Evolutionary conservation across 345 rosid species (phyloP), one percentile per base, ranked within the genome.

Genomic region (Excoecaria cochinchinensis): DNA sequence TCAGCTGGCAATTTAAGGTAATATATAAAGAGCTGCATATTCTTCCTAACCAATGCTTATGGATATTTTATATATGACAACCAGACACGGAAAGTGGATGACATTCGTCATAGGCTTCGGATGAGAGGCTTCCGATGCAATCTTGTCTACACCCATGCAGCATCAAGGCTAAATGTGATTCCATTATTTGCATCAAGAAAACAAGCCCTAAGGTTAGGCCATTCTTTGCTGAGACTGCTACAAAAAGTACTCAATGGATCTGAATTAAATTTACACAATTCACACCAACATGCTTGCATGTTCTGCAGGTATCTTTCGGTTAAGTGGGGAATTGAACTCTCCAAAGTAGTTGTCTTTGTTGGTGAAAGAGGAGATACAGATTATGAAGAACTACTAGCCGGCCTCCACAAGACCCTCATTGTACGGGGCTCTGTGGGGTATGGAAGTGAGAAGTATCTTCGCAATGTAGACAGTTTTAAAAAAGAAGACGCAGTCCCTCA

Each of bases 351-450:
- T 17, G 78, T 91, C 63, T 87, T 94, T 76, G 80, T 87, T 81
- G 97, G 98, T 21, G 97, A 87, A 73, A 85, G 67, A 76, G 97
- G 98, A 68, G 98, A 94, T 74, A 91, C 97, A 8, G 98, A 92
- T 85, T 84, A 86, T 51, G 93, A 91, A 73, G 87, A 82, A 74
- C 84, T 91, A 75, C 44, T 91, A 44, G 89, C 86, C 50, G 95
- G 98, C 65, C 92, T 90, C 74, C 93, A 90, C 83, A 91, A 84
- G 81, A 86, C 89, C 61, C 38, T 91, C 59, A 76, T 92, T 60
- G 77, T 94, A 69, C 88, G 81, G 76, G 93, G 90, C 65, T 67
- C 65, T 3, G 92, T 90, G 70, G 89, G 69, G 71, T 71, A 73
- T 63, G 91, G 90, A 78, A 85, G 98, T 57, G 89, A 90, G 85